Evolutionary conservation across 192 early-diverging fungal species (phyloP), one percentile per base, ranked within the genome.

Genomic region (Podila horticola): DNA sequence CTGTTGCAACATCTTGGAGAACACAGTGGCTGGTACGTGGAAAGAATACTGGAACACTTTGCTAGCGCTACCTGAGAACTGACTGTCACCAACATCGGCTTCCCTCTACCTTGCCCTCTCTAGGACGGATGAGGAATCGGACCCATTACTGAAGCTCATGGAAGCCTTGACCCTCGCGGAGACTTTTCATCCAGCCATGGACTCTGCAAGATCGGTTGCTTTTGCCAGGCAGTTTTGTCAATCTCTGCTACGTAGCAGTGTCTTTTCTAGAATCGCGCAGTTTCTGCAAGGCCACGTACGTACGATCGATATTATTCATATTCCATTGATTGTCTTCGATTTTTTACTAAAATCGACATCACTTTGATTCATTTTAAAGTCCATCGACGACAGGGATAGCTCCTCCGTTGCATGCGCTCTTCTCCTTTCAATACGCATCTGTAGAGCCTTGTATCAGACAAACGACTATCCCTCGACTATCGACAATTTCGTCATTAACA

Each of bases 401-500:
- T 24, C 45, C 20, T 83, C 72, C 4, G 31, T 79, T 2, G 60
- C 69, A 28, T 63, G 58, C 13, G 52, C 74, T n/a, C 31, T 67
- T 30, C 22, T 66, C 17, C 60, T 75, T 20, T 82, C 67, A 36
- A 52, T 75, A 4, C 67, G 74, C 24, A 58, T 74, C 20, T 85
- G 74, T 63, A 74, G 20, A 31, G 52, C 30, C 29, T 26, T 48
- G 5, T 49, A 70, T 24, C 51, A 64, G 15, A 38, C 57, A 22
- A 57, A 49, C 66, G 66, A 62, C 13, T 50, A 33, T 28, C 33
- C 41, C 17, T 20, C 34, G 4, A 45, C 64, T 13, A 30, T 83
- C 48, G 51, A 79, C 36, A 45, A 72, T 30, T 86, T 91, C n/a
- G 69, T 83, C 22, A 75, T 34, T 15, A 41, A 88, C 34, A 86